Conservation (phyloP, 2,329 filamentous ascomycete species). For the Massarina eburnea region DNA sequence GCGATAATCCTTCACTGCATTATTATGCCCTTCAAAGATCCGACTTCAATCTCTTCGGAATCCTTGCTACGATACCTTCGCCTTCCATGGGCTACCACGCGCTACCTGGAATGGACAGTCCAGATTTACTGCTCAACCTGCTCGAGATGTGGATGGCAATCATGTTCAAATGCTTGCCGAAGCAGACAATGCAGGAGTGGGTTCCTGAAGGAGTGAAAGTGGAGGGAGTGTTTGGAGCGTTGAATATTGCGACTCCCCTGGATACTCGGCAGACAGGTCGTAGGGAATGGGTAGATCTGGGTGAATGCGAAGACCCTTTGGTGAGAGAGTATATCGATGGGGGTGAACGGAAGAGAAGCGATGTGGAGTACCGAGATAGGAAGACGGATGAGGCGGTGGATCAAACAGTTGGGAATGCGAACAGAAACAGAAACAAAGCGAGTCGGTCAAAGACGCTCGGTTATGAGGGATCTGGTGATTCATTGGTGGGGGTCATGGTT, state of each 20-base stretch:
- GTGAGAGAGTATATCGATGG: constrained; percentile 20
- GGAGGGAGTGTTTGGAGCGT: constrained; percentile 19
- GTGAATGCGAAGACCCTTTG: constrained; percentile 21
- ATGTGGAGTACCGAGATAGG: constrained; percentile 5
- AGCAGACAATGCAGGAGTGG: constrained; percentile 22
- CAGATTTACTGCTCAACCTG: constrained; percentile 31
- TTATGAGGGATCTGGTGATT: no score
- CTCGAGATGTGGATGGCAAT: constrained; percentile 41
- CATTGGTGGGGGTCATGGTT: no score
- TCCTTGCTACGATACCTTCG: constrained; percentile 21
- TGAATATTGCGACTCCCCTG: constrained; percentile 38
- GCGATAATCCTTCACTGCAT: constrained; percentile 38
- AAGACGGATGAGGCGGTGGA: background rate
- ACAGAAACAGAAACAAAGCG: background rate
- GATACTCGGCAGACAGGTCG: constrained; percentile 24
- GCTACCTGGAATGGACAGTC: constrained; percentile 28
- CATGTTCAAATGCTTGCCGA: constrained; percentile 30
- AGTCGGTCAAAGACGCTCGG: no score
- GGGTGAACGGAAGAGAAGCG: constrained; percentile 3
- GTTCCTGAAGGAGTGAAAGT: constrained; percentile 13
- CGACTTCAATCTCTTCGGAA: constrained; percentile 30
- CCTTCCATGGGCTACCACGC: constrained; percentile 10
- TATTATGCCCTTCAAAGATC: constrained; percentile 35
- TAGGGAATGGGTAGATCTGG: constrained; percentile 26
- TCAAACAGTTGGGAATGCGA: background rate